Evolutionary conservation across 2,329 filamentous ascomycete species (phyloP), one percentile per base, ranked within the genome.

Genomic region (Fusarium mundagurra): DNA sequence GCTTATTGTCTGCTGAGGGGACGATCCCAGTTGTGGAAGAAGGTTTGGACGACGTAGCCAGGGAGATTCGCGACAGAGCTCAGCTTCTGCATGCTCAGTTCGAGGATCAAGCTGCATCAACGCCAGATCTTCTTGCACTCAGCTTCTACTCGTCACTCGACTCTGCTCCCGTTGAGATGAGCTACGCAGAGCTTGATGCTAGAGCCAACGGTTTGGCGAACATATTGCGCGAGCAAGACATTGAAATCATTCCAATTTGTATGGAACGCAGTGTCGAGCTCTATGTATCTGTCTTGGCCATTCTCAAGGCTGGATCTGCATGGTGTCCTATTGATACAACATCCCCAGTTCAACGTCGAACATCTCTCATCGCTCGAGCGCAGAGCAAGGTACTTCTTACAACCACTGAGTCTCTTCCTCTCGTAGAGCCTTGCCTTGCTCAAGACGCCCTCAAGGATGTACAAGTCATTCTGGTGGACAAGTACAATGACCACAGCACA

Each of bases 291-390:
- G 54, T 72, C 11, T 4, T 72, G 34, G 69, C 70, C 10, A 72
- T 72, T 27, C 31, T 72, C 2, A 72, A 72, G 22, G 54, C 70
- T 14, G 70, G 70, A 0, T 72, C 69, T 1, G 70, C 70, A 10
- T 73, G 70, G 70, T 73, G 54, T 34, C 70, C 70, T 0, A 70
- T 72, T 3, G 70, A 72, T 6, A 58, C 66, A 17, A 72, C 69
- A 0, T 72, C 70, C 1, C 70, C 70, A 0, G 59, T 70, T 1
- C 70, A 72, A 29, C 48, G 70, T 14, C 65, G 70, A 5, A 73
- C 69, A 2, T 72, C 70, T 10, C 44, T 72, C 4, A 73, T 72
- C 3, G 64, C 70, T 8, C 59, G 70, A n/a, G 66, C 69, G 0
- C 70, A 72, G 18, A 70, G 70, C 13, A 73, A 58, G 4, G 50